phyloP scores from a whole-genome alignment of 306 rosid species.

The Citrullus amarus region DNA sequence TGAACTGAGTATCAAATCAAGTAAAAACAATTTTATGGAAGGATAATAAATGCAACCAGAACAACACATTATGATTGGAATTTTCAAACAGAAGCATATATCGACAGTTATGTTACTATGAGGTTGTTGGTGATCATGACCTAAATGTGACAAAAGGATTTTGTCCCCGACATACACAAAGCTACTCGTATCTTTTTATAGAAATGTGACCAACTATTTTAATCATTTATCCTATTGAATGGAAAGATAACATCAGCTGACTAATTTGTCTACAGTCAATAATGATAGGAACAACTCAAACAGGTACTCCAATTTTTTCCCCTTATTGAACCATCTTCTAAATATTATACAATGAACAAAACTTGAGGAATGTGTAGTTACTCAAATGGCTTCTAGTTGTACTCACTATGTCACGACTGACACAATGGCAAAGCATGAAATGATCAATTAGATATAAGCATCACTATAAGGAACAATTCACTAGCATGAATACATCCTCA shows the following conservation, averaged over 20 bases:
- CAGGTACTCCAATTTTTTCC: background rate
- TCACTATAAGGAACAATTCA: background rate
- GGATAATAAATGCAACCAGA: constrained; percentile 5
- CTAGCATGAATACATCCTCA: background rate
- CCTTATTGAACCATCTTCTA: background rate
- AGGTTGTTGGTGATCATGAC: background rate
- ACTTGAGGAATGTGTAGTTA: background rate
- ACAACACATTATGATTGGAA: background rate
- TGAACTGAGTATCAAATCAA: constrained; percentile 45
- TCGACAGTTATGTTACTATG: background rate
- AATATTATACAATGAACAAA: background rate
- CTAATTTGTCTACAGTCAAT: background rate
- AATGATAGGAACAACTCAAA: background rate
- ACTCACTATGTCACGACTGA: background rate
- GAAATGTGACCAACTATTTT: background rate
- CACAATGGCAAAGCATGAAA: background rate
- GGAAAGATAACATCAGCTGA: background rate
- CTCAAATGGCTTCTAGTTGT: background rate
- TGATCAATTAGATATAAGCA: background rate
- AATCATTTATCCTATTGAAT: background rate
- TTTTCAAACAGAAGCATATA: background rate
- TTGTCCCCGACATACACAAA: background rate
- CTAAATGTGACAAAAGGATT: background rate
- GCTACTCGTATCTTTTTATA: background rate
- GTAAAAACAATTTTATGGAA: constrained; percentile 16